Evolutionary conservation across 805 yeast species (phyloP).

Genomic region (Clavispora phyllophila): DNA sequence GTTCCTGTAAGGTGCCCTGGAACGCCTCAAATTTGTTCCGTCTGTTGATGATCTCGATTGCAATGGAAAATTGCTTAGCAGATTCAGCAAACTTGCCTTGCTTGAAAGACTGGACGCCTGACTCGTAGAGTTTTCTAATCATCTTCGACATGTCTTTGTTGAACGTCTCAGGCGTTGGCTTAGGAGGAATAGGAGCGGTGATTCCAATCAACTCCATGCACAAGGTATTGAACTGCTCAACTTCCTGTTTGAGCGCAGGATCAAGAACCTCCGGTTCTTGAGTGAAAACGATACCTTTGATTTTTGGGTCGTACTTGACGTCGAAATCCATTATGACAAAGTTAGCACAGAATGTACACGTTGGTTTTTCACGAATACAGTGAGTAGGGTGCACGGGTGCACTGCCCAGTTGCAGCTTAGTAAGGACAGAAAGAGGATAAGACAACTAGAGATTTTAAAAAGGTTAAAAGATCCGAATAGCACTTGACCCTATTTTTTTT

Average conservation of each 20-base stretch:
- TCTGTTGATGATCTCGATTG: conserved; percentile 61
- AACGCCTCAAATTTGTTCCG: conserved; percentile 72
- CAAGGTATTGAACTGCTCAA: conserved; percentile 37
- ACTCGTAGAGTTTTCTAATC: conserved; percentile 60
- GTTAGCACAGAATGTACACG: neutral
- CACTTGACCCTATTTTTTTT: no score
- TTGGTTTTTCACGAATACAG: neutral
- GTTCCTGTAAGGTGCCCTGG: conserved; percentile 65
- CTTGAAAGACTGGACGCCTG: conserved; percentile 57
- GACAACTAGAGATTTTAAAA: no score
- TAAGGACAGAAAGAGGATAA: no score
- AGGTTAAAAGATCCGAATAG: no score
- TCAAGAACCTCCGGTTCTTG: conserved; percentile 7
- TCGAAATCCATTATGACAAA: conserved; percentile 11
- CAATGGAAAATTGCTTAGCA: conserved; percentile 57
- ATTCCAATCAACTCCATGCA: conserved; percentile 35
- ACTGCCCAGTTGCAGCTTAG: neutral
- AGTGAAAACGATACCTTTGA: conserved; percentile 12
- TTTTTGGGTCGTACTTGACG: conserved; percentile 15
- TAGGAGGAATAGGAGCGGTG: conserved; percentile 48
- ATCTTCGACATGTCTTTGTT: conserved; percentile 51
- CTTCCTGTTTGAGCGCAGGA: conserved; percentile 35
- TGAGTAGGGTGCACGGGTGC: conserved; percentile 8
- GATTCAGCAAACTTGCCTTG: conserved; percentile 54
- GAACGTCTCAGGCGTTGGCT: conserved; percentile 51